Evolutionary conservation across 2,329 filamentous ascomycete species (phyloP).

Genomic region (Microdochium bolleyi): DNA sequence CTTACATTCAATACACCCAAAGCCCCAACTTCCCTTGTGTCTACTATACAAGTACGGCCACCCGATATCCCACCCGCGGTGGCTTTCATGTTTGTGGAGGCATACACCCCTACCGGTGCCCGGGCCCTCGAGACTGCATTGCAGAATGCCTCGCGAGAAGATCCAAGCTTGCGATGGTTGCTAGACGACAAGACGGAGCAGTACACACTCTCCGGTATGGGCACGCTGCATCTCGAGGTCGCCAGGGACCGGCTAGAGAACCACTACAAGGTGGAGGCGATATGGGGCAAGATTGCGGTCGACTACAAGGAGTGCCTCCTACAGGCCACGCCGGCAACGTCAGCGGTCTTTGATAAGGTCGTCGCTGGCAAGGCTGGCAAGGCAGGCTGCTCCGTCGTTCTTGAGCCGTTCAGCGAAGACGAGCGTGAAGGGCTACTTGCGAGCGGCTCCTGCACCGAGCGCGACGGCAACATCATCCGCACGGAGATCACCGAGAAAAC

Average conservation of each 20-base stretch:
- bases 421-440: slow-evolving; percentile 28
- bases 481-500: slow-evolving; percentile 45
- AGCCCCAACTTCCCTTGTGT: slow-evolving; percentile 59
- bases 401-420: slow-evolving; percentile 51
- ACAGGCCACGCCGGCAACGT: slow-evolving; percentile 44
- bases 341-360: slow-evolving; percentile 65
- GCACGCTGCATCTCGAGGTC: slow-evolving; percentile 90
- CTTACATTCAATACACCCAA: slow-evolving; percentile 60
- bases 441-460: slow-evolving; percentile 34
- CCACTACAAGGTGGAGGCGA: slow-evolving; percentile 78
- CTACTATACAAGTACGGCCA: slow-evolving; percentile 73
- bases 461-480: slow-evolving; percentile 64
- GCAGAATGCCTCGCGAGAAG: slow-evolving; percentile 74
- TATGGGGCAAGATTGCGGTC: slow-evolving; percentile 89
- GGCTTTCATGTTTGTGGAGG: slow-evolving; percentile 92
- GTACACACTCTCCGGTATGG: slow-evolving; percentile 92
- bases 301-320: slow-evolving; percentile 84
- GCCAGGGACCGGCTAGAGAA: slow-evolving; percentile 80
- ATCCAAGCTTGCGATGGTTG: slow-evolving; percentile 81
- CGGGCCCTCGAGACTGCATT: slow-evolving; percentile 72
- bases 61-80: slow-evolving; percentile 89
- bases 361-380: slow-evolving; percentile 74
- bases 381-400: slow-evolving; percentile 62
- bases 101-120: slow-evolving; percentile 66
- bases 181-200: slow-evolving; percentile 86